Evolutionary conservation across 441 rosid species (phyloP).

Genomic region (Bruguiera hainesii): DNA sequence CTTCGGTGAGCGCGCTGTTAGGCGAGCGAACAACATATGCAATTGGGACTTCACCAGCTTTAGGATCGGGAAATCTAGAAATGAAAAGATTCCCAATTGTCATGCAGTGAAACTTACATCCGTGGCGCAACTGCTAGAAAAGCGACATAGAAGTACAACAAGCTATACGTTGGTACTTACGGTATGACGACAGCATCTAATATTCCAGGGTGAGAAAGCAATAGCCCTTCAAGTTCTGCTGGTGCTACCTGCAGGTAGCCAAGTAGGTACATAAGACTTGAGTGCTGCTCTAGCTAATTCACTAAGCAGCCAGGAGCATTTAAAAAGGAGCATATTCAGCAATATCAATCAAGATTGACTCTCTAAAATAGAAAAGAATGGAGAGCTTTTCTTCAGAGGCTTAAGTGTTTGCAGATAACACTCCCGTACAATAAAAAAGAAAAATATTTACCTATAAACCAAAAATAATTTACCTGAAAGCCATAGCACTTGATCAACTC

Average conservation of each 20-base stretch:
- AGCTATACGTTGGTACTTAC: constrained; percentile 19
- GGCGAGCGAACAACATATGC: constrained; percentile 73
- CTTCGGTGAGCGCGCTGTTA: constrained; percentile 53
- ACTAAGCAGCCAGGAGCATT: too few species aligned
- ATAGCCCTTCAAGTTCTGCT: constrained; percentile 55
- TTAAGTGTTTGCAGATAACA: too few species aligned
- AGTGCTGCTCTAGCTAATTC: too few species aligned
- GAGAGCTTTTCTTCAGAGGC: not conserved
- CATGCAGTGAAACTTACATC: not conserved
- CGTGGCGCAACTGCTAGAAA: not conserved
- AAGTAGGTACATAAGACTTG: not conserved
- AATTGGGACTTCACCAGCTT: constrained; percentile 83
- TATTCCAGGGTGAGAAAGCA: constrained; percentile 47
- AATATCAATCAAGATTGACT: not conserved
- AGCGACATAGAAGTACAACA: too few species aligned
- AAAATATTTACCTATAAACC: not conserved
- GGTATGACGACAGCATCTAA: constrained; percentile 47
- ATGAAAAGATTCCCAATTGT: constrained; percentile 1
- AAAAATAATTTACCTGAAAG: constrained; percentile 23
- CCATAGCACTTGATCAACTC: constrained; percentile 56
- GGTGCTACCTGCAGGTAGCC: constrained; percentile 44
- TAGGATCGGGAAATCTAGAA: constrained; percentile 68
- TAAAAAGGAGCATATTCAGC: not conserved
- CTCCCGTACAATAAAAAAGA: too few species aligned
- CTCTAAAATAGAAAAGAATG: not conserved